Evolutionary conservation across 2,329 filamentous ascomycete species (phyloP).

Genomic region (Stemphylium lycopersici): DNA sequence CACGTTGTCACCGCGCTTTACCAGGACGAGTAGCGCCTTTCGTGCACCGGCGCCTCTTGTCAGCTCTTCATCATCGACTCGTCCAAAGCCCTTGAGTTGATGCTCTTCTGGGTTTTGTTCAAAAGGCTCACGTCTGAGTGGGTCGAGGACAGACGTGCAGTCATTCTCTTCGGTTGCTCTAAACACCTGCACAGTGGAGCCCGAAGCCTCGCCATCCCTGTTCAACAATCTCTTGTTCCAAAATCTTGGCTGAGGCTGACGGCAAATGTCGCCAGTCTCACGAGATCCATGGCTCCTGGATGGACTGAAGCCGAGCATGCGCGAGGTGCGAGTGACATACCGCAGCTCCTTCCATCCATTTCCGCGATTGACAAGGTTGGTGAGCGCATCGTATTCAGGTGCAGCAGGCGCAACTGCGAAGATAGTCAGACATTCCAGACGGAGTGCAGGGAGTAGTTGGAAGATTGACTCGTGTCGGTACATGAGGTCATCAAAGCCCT

Average conservation of each 20-base stretch:
- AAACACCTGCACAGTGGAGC: conserved; percentile 14
- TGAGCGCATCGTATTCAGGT: conserved; percentile 20
- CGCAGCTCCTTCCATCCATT: conserved; percentile 24
- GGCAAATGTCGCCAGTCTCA: conserved; percentile 17
- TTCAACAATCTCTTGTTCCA: conserved; percentile 15
- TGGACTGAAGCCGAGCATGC: conserved; percentile 22
- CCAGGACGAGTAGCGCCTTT: conserved; percentile 15
- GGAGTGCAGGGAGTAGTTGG: conserved; percentile 19
- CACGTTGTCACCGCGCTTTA: conserved; percentile 15
- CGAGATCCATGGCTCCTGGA: conserved; percentile 19
- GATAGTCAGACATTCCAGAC: conserved; percentile 18
- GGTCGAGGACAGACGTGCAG: conserved; percentile 12
- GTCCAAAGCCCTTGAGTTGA: conserved; percentile 9
- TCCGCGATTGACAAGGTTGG: conserved; percentile 19
- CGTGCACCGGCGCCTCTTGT: conserved; percentile 13
- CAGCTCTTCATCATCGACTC: conserved; percentile 18
- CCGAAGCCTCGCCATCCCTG: conserved; percentile 14
- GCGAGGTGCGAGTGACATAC: conserved; percentile 17
- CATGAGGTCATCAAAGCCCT: conserved; percentile 22
- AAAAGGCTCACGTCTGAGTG: conserved; percentile 7
- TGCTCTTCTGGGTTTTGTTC: conserved; percentile 14
- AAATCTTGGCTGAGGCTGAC: conserved; percentile 15
- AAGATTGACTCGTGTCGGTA: conserved; percentile 21
- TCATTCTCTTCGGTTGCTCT: conserved; percentile 14
- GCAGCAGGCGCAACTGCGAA: conserved; percentile 17